Percentiles rank a stretch among this genome's conserved stretches.
Conservation (phyloP, 2,329 filamentous ascomycete genomes). For the Fusarium verrucosum region DNA sequence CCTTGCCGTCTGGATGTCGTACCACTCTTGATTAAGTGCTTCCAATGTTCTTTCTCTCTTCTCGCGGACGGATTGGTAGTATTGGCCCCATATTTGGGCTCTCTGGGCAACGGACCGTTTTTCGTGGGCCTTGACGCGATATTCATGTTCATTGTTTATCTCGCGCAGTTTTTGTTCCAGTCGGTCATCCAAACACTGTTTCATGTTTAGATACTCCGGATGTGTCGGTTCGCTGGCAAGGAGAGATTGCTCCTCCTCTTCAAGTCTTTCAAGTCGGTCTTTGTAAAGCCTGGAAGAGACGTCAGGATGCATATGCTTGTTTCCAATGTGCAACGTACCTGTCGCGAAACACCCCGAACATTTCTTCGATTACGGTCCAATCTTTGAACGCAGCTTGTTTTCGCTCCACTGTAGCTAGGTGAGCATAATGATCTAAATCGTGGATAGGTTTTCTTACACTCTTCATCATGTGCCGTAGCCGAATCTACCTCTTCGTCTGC, state of each 20-base stretch:
- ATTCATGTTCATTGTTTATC: conserved; percentile 76
- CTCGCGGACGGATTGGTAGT: conserved; percentile 86
- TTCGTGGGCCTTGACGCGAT: conserved; percentile 77
- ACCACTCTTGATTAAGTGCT: conserved; percentile 86
- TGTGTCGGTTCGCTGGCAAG: conserved; percentile 74
- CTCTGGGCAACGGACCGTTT: conserved; percentile 81
- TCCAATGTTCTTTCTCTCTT: conserved; percentile 82
- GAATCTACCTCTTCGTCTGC: conserved; percentile 68
- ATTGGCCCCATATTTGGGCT: conserved; percentile 88
- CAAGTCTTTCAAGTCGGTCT: conserved; percentile 84
- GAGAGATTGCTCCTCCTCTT: conserved; percentile 72
- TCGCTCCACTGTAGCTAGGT: conserved; percentile 68
- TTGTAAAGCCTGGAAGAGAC: conserved; percentile 75
- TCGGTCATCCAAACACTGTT: conserved; percentile 84
- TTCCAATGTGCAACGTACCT: conserved; percentile 61
- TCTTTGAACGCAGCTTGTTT: conserved; percentile 84
- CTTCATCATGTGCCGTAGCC: conserved; percentile 70
- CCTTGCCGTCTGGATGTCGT: conserved; percentile 89
- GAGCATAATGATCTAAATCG: conserved; percentile 28
- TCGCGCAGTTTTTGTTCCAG: conserved; percentile 81
- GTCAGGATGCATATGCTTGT: conserved; percentile 32
- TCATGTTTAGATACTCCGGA: conserved; percentile 89
- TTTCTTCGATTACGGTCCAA: conserved; percentile 82
- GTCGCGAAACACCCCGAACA: conserved; percentile 87
- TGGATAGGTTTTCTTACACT: conserved; percentile 55